Evolutionary conservation across 1,284 basidiomycete species (phyloP), one percentile per base, ranked within the genome.

Genomic region (Fomitopsis pinicola): DNA sequence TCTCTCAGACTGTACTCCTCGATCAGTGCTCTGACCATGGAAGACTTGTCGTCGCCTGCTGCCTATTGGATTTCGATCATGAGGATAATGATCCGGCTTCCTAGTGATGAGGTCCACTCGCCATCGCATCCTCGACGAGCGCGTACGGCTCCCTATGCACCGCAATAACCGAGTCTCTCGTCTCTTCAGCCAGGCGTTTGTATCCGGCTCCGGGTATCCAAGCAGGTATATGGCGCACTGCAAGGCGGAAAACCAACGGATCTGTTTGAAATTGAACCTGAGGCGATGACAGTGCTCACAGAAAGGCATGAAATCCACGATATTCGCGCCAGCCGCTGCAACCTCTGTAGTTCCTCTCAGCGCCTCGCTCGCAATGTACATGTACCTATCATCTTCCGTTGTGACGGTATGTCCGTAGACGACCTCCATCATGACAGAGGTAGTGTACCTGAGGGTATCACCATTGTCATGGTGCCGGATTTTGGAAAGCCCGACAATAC

Each of bases 281-380:
- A 22, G 2, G 15, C 28, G 19, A 26, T 2, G 68, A 15, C 22
- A 22, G 22, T 22, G 58, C 73, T 67, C 64, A 75, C 83, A 68
- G 36, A 76, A 64, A 33, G 83, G 82, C 66, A 85, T 80, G 66
- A 82, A 83, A 69, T 85, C 83, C 7, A 84, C 82, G 56, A 83
- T 71, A 58, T 77, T 80, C 14, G 81, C 78, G 45, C 79, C 81
- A 22, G 82, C 78, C 12, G 78, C 79, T 5, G 81, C 82, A 35
- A 78, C 73, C 61, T 76, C 74, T 15, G 81, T 75, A 5, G 81
- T 82, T 46, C 79, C 74, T 15, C 72, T 77, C n/a, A 75, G 77
- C 10, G 81, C 80, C 44, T 77, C 73, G 61, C 83, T 80, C 57
- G 78, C 81, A 76, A 64, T 64, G 46, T 64, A 65, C 54, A 68